Evolutionary conservation across 352 stramenopile species (phyloP).

Genomic region (Pythium periplocum): DNA sequence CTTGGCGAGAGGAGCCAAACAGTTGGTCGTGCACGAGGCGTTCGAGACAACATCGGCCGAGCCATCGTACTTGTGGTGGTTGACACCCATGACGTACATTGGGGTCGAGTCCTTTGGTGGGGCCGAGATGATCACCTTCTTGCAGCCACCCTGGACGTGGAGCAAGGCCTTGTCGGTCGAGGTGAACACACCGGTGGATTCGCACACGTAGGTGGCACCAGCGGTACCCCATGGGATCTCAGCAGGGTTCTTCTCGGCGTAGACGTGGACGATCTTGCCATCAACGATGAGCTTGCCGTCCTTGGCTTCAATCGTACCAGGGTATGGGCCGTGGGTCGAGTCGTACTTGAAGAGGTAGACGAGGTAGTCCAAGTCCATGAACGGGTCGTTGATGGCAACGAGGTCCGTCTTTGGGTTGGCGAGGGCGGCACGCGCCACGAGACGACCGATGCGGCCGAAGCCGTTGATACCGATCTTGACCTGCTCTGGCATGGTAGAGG

Average conservation of each 20-base stretch:
- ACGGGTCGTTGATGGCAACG: conserved; percentile 53
- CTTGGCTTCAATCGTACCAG: conserved; percentile 84
- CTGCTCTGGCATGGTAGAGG: conserved; percentile 27
- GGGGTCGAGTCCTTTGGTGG: conserved; percentile 90
- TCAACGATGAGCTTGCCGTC: conserved; percentile 71
- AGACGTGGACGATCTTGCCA: conserved; percentile 39
- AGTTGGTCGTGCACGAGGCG: conserved; percentile 80
- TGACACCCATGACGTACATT: conserved; percentile 97
- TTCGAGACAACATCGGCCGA: conserved; percentile 78
- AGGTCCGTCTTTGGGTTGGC: conserved; percentile 46
- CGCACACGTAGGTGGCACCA: conserved; percentile 92
- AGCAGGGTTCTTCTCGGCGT: conserved; percentile 38
- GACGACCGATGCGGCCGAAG: conserved; percentile 51
- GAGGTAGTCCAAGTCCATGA: conserved; percentile 60
- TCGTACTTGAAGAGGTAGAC: conserved; percentile 97
- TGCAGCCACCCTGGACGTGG: conserved; percentile 90
- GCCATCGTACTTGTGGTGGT: conserved; percentile 88
- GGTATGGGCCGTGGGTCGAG: conserved; percentile 91
- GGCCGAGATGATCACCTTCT: conserved; percentile 97
- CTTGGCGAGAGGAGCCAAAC: conserved; percentile 44
- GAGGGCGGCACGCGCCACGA: conserved; percentile 40
- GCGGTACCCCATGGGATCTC: conserved; percentile 73
- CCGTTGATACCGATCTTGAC: conserved; percentile 50
- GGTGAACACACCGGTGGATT: conserved; percentile 95
- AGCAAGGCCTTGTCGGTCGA: conserved; percentile 75